Evolutionary conservation across 371 early-diverging fungal genomes (phyloP).

Genomic region (Mucor circinelloides): DNA sequence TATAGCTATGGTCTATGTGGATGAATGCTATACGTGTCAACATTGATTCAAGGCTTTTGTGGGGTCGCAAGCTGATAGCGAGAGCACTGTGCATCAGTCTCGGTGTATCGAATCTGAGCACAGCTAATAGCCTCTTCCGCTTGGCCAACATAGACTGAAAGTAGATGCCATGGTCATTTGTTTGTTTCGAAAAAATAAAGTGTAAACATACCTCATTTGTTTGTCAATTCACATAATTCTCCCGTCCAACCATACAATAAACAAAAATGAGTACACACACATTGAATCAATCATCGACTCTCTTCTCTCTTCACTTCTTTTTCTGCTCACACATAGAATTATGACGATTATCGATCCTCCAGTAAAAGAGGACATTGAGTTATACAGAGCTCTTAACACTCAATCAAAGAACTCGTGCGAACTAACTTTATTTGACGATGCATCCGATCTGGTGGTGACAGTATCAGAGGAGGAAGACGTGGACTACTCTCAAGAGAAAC

Average conservation of each 20-base stretch:
- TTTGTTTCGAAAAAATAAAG: background rate
- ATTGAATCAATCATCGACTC: background rate
- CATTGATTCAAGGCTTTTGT: too few species aligned
- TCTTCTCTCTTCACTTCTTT: background rate
- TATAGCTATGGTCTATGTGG: too few species aligned
- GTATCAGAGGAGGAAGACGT: background rate
- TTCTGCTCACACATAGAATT: background rate
- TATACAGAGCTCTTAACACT: background rate
- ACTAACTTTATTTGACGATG: background rate
- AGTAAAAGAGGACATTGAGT: background rate
- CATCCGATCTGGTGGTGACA: background rate
- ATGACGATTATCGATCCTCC: constrained; percentile 16
- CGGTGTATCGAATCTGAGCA: too few species aligned
- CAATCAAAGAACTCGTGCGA: background rate
- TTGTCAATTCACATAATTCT: background rate
- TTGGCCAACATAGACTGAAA: too few species aligned
- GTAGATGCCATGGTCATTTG: background rate
- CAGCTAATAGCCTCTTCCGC: too few species aligned
- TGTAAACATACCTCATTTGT: background rate
- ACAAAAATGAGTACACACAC: background rate
- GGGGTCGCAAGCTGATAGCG: too few species aligned
- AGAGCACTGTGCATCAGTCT: too few species aligned
- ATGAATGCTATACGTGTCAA: too few species aligned
- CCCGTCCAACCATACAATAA: background rate
- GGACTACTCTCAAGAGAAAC: background rate